phyloP scores from a whole-genome alignment of 345 rosid species.

The Arabidopsis arenosa region DNA sequence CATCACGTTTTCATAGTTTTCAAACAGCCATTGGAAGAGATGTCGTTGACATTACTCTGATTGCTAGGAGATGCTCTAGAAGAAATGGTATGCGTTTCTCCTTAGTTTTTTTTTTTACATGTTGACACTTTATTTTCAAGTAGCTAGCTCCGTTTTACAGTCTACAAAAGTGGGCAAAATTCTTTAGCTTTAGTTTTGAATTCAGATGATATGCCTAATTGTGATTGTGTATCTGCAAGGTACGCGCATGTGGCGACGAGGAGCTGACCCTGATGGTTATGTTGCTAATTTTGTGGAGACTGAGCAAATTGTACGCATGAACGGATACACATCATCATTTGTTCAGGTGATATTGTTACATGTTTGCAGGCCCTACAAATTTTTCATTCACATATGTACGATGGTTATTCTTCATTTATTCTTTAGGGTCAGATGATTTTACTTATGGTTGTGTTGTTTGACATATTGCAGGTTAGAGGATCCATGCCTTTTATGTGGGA shows the following conservation, averaged over 20 bases:
- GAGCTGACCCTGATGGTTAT: conserved; percentile 98
- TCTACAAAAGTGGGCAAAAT: background rate
- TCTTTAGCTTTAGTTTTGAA: background rate
- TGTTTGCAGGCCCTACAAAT: conserved; percentile 4
- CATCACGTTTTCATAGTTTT: conserved; percentile 74
- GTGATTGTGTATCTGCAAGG: conserved; percentile 52
- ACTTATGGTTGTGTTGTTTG: background rate
- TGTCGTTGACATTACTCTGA: conserved; percentile 77
- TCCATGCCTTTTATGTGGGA: conserved; percentile 97
- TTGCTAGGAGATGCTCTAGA: conserved; percentile 95
- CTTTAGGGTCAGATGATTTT: background rate
- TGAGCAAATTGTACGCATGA: conserved; percentile 89
- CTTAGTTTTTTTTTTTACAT: background rate
- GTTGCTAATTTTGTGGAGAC: conserved; percentile 97
- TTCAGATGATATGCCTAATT: conserved; percentile 1
- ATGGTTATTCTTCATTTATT: background rate
- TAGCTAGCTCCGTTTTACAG: background rate
- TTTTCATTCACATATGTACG: background rate
- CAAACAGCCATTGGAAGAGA: conserved; percentile 94
- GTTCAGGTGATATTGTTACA: conserved; percentile 64
- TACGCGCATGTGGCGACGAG: conserved; percentile 99
- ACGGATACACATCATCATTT: conserved; percentile 61
- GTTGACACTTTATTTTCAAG: conserved; percentile 1
- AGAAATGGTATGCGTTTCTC: conserved; percentile 64
- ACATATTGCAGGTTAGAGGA: conserved; percentile 71